These are phyloP conservation scores for Rhizophagus prolifer DNA, from an alignment of 192 early-diverging fungal species.

Conservation along the genomic window DNA sequence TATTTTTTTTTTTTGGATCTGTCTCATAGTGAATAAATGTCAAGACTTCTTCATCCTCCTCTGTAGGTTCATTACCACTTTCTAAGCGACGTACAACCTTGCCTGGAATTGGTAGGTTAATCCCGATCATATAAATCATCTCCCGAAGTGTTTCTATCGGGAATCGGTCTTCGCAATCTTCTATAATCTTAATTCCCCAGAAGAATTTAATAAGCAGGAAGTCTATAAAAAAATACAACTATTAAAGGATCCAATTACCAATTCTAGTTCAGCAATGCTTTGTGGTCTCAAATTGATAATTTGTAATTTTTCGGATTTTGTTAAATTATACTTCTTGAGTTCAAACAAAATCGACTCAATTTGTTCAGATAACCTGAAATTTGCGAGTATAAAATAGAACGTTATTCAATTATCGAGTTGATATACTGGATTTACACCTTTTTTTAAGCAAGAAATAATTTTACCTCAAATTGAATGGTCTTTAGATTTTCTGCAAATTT, in stretches of 20 bases:
- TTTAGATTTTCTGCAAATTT: conserved; percentile 22
- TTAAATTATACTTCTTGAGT: conserved; percentile 16
- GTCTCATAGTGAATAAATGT: conserved; percentile 17
- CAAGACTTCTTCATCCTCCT: background rate
- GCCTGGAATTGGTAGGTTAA: conserved; percentile 7
- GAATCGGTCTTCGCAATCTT: conserved; percentile 26
- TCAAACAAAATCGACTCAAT: conserved; percentile 2
- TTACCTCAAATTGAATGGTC: conserved; percentile 25
- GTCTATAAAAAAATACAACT: background rate
- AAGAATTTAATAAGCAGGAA: background rate
- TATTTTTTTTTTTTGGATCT: background rate
- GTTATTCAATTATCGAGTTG: too few relatives aligned
- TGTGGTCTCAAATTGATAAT: conserved; percentile 23
- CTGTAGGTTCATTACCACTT: background rate
- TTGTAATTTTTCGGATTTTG: conserved; percentile 21
- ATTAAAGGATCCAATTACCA: background rate
- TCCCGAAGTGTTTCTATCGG: background rate
- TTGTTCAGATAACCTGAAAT: conserved; percentile 19
- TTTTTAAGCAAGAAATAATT: too few relatives aligned
- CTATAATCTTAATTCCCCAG: conserved; percentile 12
- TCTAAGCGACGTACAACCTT: conserved; percentile 14
- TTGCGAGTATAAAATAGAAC: background rate
- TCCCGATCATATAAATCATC: conserved; percentile 6
- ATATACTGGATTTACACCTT: too few relatives aligned
- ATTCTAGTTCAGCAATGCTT: conserved; percentile 7